Evolutionary conservation across 192 early-diverging fungal genomes (phyloP).

Genomic region (Coemansia sp.): DNA sequence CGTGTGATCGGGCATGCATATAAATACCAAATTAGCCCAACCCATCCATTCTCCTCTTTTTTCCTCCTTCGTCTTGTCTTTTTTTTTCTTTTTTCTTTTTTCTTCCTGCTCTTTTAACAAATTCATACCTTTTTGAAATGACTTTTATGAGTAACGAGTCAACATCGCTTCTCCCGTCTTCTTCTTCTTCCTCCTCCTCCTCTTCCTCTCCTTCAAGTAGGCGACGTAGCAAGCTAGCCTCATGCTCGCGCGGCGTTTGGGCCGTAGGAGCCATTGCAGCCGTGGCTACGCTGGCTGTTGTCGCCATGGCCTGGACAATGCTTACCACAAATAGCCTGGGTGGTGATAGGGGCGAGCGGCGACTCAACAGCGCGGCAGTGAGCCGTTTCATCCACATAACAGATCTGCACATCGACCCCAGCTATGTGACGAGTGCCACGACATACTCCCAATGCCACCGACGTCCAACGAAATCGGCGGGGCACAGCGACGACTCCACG

Average conservation of each 20-base stretch:
- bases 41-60: not conserved
- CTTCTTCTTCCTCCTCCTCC: not conserved
- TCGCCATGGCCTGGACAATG: not conserved
- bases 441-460: constrained; percentile 61
- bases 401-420: constrained; percentile 66
- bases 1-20: not conserved
- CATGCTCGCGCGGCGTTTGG: not conserved
- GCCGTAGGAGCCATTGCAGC: not conserved
- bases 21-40: not conserved
- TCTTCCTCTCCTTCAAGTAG: not conserved
- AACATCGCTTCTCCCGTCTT: not conserved
- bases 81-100: not conserved
- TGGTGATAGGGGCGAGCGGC: not conserved
- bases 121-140: not conserved
- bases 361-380: constrained; percentile 23
- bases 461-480: not conserved
- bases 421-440: constrained; percentile 56
- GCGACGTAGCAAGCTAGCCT: not conserved
- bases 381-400: constrained; percentile 72
- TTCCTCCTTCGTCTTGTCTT: not conserved
- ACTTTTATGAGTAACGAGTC: not conserved
- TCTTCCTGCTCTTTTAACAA: not conserved
- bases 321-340: not conserved
- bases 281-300: not conserved
- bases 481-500: constrained; percentile 4